Evolutionary conservation across 2,329 filamentous ascomycete species (phyloP), one percentile per base, ranked within the genome.

Genomic region (Dactylonectria macrodidyma): DNA sequence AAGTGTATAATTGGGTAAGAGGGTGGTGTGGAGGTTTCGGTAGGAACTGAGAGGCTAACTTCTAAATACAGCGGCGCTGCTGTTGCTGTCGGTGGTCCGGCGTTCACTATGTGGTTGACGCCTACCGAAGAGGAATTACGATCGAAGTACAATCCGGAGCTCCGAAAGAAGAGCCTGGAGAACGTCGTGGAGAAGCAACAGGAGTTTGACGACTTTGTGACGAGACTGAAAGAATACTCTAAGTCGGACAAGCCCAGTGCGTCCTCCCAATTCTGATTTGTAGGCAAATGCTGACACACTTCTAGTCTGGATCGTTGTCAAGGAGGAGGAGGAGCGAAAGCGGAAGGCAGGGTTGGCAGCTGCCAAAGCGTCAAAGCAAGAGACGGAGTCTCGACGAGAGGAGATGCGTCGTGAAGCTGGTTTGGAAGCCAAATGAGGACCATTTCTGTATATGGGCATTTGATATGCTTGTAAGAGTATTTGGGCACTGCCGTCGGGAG

Each of bases 41-140:
- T 55, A 52, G 48, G 62, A 24, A 62, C 67, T 67, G 59, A 52
- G 36, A 52, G 46, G 57, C 62, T 70, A 60, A 72, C 62, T 62
- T 26, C 38, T 65, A 69, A 60, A 65, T 68, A 46, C 76, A 98
- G 95, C 66, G 93, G 93, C 74, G 86, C 85, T 48, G 81, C 86
- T 54, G 86, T 96, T 75, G 91, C 90, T 77, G 87, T 98, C 67
- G 96, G 96, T 59, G 96, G 96, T 3, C 96, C 96, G 26, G 92
- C 92, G 16, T 84, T 98, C 60, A 92, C 95, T 50, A 89, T 91
- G 82, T 97, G 91, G 80, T 84, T 97, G 54, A 89, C 89, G 52
- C 96, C 96, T 2, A 92, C 93, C 12, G 95, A 98, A 75, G 96
- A 98, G 81, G 95, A 98, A 83, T 88, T 99, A 48, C 95, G 97